Evolutionary conservation across 768 basidiomycete genomes (phyloP).

Genomic region (Lactifluus piperatus): DNA sequence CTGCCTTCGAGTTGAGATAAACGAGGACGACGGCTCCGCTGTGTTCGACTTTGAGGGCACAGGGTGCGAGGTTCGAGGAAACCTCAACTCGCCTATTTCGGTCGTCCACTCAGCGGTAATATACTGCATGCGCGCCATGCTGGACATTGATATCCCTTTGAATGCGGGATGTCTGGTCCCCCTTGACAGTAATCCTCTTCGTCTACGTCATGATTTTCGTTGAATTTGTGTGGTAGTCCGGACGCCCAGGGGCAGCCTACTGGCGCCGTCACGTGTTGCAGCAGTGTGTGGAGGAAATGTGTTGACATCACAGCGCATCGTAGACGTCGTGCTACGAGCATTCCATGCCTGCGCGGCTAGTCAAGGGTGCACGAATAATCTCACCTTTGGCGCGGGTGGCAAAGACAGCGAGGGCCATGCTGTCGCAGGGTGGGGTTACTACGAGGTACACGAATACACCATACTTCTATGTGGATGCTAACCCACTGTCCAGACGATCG

Average conservation of each 20-base stretch:
- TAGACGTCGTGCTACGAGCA: slow-evolving; percentile 88
- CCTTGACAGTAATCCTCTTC: slow-evolving; percentile 47
- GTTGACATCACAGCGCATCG: slow-evolving; percentile 84
- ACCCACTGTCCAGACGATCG: slow-evolving; percentile 59
- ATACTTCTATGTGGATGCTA: background rate
- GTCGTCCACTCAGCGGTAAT: slow-evolving; percentile 85
- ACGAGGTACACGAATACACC: slow-evolving; percentile 43
- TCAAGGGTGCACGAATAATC: slow-evolving; percentile 90
- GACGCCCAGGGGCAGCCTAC: slow-evolving; percentile 69
- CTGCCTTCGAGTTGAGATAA: slow-evolving; percentile 64
- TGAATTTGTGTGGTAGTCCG: slow-evolving; percentile 41
- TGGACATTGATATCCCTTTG: slow-evolving; percentile 80
- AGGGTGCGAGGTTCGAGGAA: slow-evolving; percentile 75
- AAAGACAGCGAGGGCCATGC: slow-evolving; percentile 72
- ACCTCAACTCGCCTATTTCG: slow-evolving; percentile 77
- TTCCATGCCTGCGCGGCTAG: slow-evolving; percentile 89
- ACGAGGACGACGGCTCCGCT: slow-evolving; percentile 66
- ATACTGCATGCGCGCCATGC: slow-evolving; percentile 83
- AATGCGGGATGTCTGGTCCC: slow-evolving; percentile 93
- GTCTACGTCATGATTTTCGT: background rate
- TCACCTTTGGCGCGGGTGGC: slow-evolving; percentile 87
- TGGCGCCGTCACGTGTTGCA: slow-evolving; percentile 76
- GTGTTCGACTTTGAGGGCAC: slow-evolving; percentile 81
- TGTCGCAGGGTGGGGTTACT: slow-evolving; percentile 83
- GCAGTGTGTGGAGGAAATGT: slow-evolving; percentile 95